Conservation (phyloP, 306 rosid species). For the Acacia acuminata region DNA sequence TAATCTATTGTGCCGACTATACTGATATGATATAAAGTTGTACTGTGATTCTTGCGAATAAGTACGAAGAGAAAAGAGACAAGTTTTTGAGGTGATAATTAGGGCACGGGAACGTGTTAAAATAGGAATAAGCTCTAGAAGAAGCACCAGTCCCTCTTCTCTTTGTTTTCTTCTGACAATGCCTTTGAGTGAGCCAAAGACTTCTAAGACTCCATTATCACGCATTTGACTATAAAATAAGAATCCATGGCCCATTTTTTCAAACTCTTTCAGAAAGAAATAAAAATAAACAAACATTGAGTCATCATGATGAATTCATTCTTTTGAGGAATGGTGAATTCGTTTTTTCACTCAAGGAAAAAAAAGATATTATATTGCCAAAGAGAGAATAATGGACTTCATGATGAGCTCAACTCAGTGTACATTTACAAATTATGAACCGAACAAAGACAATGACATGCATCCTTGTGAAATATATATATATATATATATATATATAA, state of each 20-base stretch:
- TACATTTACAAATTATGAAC: background rate
- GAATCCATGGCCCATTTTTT: background rate
- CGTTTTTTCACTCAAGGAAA: background rate
- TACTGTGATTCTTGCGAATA: background rate
- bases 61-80: background rate
- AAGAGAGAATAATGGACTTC: background rate
- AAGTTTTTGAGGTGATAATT: background rate
- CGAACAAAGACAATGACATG: background rate
- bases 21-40: background rate
- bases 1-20: background rate
- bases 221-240: constrained; percentile 15
- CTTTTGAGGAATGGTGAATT: background rate
- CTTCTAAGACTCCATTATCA: constrained; percentile 35
- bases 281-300: background rate
- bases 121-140: constrained; percentile 17
- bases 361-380: background rate
- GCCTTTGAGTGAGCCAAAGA: constrained; percentile 41
- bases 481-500: too few species aligned
- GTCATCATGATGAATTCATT: background rate
- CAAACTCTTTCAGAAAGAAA: background rate
- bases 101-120: constrained; percentile 26
- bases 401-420: constrained; percentile 13
- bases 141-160: constrained; percentile 13
- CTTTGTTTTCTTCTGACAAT: constrained; percentile 17
- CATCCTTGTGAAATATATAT: background rate